phyloP scores from a whole-genome alignment of 305 asterid genomes.

The Solanum chacoense region DNA sequence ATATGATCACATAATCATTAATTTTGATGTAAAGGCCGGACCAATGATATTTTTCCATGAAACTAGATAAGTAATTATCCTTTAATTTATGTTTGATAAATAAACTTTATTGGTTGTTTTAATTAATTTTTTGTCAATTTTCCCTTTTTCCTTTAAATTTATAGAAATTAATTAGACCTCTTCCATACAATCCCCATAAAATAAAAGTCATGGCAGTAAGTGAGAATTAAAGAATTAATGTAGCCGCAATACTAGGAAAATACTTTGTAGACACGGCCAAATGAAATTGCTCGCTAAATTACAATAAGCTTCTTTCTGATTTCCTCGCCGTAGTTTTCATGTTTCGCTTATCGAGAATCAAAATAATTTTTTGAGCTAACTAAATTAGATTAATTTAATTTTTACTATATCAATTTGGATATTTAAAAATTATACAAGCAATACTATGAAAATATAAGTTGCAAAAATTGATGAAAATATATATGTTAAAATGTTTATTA shows the following conservation, averaged over 20 bases:
- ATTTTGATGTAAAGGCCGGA: background rate
- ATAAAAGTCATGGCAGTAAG: background rate
- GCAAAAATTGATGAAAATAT: too few relatives aligned
- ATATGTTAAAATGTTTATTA: too few relatives aligned
- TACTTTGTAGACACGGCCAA: background rate
- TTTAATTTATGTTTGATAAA: background rate
- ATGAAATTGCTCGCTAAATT: background rate
- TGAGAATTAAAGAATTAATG: background rate
- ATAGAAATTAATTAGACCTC: background rate
- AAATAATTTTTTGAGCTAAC: too few relatives aligned
- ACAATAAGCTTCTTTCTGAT: background rate
- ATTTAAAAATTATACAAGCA: too few relatives aligned
- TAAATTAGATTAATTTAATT: too few relatives aligned
- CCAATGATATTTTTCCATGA: background rate
- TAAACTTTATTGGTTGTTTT: background rate
- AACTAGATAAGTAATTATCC: background rate
- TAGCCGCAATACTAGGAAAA: background rate
- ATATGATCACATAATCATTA: background rate
- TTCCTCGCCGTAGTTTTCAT: background rate
- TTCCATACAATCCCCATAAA: background rate
- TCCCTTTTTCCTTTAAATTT: background rate
- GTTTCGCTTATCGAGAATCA: too few relatives aligned
- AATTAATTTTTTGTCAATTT: too few relatives aligned
- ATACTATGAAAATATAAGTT: too few relatives aligned
- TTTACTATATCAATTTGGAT: rapidly evolving